These are phyloP conservation scores for Xylaria telfairii DNA, from an alignment of 495 filamentous ascomycete species.

Conservation along the genomic window DNA sequence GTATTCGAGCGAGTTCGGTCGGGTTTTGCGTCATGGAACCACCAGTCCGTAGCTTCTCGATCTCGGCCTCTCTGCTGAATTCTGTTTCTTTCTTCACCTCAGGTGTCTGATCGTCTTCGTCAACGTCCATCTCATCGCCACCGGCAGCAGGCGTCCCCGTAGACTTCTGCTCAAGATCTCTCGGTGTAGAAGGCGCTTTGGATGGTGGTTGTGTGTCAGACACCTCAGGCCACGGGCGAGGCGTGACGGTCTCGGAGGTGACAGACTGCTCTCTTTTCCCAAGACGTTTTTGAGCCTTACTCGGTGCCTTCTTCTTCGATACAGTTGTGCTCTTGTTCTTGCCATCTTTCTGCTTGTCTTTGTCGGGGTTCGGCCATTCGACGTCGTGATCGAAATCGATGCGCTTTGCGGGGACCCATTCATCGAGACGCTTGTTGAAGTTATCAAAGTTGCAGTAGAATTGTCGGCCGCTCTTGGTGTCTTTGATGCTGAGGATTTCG, in stretches of 20 bases:
- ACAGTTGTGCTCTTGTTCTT: conserved; percentile 53
- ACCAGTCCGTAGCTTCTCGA: conserved; percentile 89
- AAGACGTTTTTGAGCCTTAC: conserved; percentile 63
- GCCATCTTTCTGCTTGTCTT: conserved; percentile 60
- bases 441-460: conserved; percentile 99
- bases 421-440: conserved; percentile 98
- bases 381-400: conserved; percentile 76
- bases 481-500: conserved; percentile 88
- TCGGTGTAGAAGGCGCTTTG: conserved; percentile 42
- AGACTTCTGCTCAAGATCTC: conserved; percentile 46
- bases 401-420: conserved; percentile 84
- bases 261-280: conserved; percentile 56
- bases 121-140: conserved; percentile 55
- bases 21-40: conserved; percentile 99
- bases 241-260: conserved; percentile 52
- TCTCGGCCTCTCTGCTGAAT: conserved; percentile 90
- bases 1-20: conserved; percentile 93
- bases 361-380: conserved; percentile 64
- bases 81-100: conserved; percentile 50
- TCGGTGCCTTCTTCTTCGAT: conserved; percentile 54
- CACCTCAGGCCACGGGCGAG: conserved; percentile 50
- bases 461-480: conserved; percentile 79
- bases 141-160: conserved; percentile 50
- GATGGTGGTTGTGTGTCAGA: conserved; percentile 39
- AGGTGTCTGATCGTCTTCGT: conserved; percentile 50